These are phyloP conservation scores for Scheffersomyces illinoinensis DNA, from an alignment of 1,139 yeast genomes.

Conservation along the genomic window DNA sequence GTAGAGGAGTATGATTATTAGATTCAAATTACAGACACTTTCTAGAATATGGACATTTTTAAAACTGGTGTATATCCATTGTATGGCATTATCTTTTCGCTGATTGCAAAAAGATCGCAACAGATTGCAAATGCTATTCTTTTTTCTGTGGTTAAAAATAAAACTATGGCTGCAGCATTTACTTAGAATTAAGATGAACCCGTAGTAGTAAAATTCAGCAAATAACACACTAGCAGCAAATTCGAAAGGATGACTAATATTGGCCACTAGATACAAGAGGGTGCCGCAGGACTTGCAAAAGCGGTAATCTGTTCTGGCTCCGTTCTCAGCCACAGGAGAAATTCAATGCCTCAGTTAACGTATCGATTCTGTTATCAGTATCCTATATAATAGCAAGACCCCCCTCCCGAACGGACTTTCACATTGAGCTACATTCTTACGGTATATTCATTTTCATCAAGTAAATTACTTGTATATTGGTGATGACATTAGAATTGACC, in stretches of 20 bases:
- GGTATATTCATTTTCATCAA: not conserved
- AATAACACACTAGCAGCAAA: not conserved
- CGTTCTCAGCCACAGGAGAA: not conserved
- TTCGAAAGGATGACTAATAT: not conserved
- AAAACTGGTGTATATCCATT: not conserved
- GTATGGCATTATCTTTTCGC: not conserved
- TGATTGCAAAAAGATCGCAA: not conserved
- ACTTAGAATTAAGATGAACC: not conserved
- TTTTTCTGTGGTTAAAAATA: not conserved
- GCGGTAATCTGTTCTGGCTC: not conserved
- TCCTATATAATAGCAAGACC: too few species aligned
- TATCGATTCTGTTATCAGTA: too few species aligned
- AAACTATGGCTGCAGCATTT: not conserved
- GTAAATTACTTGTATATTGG: not conserved
- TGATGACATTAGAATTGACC: constrained; percentile 1
- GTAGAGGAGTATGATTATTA: constrained; percentile 5
- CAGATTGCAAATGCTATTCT: not conserved
- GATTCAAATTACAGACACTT: not conserved
- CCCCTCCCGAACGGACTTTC: too few species aligned
- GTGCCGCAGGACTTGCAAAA: not conserved
- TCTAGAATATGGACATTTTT: not conserved
- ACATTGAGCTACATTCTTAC: not conserved
- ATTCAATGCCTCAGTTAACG: not conserved
- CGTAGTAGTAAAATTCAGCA: not conserved
- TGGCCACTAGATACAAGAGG: not conserved